phyloP scores from a whole-genome alignment of 306 rosid species.

The Crotalaria pallida region DNA sequence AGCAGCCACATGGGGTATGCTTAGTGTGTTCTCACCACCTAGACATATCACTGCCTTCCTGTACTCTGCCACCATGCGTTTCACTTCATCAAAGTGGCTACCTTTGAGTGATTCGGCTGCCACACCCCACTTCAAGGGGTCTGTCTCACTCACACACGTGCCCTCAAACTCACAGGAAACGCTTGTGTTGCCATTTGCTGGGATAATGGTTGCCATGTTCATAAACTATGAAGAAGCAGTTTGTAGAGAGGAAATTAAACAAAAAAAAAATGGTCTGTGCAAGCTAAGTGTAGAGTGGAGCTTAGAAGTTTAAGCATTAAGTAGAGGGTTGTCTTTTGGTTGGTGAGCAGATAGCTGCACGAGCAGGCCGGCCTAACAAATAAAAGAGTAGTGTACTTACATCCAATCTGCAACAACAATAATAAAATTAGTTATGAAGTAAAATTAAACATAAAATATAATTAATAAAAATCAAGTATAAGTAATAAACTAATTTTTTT shows the following conservation, averaged over 20 bases:
- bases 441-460: too few relatives aligned
- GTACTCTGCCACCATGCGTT: slow-evolving; percentile 32
- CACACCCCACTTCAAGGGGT: slow-evolving; percentile 29
- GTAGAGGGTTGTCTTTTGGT: neutral
- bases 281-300: neutral
- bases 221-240: neutral
- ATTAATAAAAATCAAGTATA: too few relatives aligned
- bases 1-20: slow-evolving; percentile 37
- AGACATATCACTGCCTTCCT: slow-evolving; percentile 12
- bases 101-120: slow-evolving; percentile 37
- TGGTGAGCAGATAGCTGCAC: neutral
- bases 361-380: neutral
- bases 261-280: neutral
- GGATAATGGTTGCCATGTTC: slow-evolving; percentile 18
- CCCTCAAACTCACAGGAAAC: neutral
- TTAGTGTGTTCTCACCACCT: slow-evolving; percentile 15
- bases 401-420: too few relatives aligned
- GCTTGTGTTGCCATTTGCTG: neutral
- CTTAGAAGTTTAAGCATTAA: neutral
- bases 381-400: too few relatives aligned
- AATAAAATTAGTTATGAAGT: too few relatives aligned
- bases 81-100: slow-evolving; percentile 37
- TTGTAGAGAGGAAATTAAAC: too few relatives aligned
- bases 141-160: neutral
- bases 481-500: too few relatives aligned